Percentiles rank a stretch among this genome's conserved stretches.
These are phyloP conservation scores for Zygoascus ofunaensis DNA, from an alignment of 805 yeast genomes.

Conservation along the genomic window DNA sequence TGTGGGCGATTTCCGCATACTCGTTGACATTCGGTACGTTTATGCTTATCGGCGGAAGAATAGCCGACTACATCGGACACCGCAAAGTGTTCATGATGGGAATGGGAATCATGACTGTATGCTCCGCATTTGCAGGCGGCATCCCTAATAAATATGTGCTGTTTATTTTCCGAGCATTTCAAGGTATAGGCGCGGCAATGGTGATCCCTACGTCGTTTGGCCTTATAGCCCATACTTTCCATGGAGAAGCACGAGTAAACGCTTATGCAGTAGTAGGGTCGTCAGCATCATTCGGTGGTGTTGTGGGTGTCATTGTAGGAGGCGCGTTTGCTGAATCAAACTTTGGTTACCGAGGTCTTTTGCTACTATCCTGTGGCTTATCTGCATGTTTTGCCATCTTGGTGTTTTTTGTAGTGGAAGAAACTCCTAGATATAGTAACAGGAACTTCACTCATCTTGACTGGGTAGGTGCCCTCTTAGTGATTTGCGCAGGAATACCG, in stretches of 20 bases:
- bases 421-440: conserved; percentile 16
- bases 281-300: conserved; percentile 27
- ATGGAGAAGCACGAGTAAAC: conserved; percentile 23
- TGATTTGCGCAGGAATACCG: conserved; percentile 32
- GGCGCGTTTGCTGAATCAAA: conserved; percentile 35
- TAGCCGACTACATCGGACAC: conserved; percentile 37
- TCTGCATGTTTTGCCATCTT: conserved; percentile 18
- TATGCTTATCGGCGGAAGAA: conserved; percentile 35
- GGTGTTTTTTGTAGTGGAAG: conserved; percentile 27
- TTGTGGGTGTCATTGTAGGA: conserved; percentile 36
- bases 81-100: conserved; percentile 27
- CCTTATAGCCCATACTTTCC: conserved; percentile 26
- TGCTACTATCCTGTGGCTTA: conserved; percentile 33
- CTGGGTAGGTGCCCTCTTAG: conserved; percentile 28
- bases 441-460: conserved; percentile 27
- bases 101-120: conserved; percentile 20
- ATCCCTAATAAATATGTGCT: neutral
- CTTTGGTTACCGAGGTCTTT: conserved; percentile 35
- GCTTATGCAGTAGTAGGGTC: conserved; percentile 25
- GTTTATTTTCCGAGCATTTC: conserved; percentile 36
- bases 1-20: conserved; percentile 38
- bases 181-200: conserved; percentile 37
- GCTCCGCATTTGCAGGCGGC: conserved; percentile 19
- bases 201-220: conserved; percentile 34
- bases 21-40: conserved; percentile 39